Base-by-base conservation (phyloP, 257 asterid genomes). In the Solanum paucissectum region DNA sequence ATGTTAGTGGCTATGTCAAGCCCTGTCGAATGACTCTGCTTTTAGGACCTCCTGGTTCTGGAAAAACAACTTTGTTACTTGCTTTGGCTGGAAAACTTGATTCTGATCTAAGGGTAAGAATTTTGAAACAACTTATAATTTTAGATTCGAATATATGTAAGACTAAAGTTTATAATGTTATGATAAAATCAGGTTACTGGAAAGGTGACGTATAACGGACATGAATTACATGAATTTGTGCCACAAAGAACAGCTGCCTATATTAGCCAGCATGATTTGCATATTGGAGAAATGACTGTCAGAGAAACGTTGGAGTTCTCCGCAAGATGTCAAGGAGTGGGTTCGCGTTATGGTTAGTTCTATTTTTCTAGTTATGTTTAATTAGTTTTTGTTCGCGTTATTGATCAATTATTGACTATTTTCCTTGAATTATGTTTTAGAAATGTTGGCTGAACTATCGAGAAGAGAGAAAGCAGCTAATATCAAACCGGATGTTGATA, bases 21-120 rank as follows among this genome's bases (percentile, higher is more conserved):
- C 95, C 98, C 21, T 87, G 96, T 85, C 91, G 93, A 86, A 87
- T 94, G 94, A 93, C 95, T 42, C 88, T 94, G 83, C 94, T 94
- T 49, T 88, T 94, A 86, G 98, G 98, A 27, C 98, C 98, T 87
- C 98, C 98, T 0, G 89, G 94, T 86, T 93, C 96, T 8, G 98
- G 98, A 20, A 94, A 94, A 87, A 94, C 96, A 20, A 92, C 95
- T 4, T 91, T 93, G 77, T 86, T 94, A 91, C 66, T 91, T 75
- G 96, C 98, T 72, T 88, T 94, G 92, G 95, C 96, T 10, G 98
- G 98, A 86, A 93, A 91, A 88, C 94, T 94, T 33, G 96, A 94
- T 82, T 87, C 90, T 40, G 60, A 66, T 32, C 89, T 94, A 40
- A 91, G 92, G 92, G 98, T 92, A 88, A 72, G 60, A 14, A 40